These are phyloP conservation scores for Solanum pimpinellifolium DNA, from an alignment of 257 asterid species.

Conservation along the genomic window DNA sequence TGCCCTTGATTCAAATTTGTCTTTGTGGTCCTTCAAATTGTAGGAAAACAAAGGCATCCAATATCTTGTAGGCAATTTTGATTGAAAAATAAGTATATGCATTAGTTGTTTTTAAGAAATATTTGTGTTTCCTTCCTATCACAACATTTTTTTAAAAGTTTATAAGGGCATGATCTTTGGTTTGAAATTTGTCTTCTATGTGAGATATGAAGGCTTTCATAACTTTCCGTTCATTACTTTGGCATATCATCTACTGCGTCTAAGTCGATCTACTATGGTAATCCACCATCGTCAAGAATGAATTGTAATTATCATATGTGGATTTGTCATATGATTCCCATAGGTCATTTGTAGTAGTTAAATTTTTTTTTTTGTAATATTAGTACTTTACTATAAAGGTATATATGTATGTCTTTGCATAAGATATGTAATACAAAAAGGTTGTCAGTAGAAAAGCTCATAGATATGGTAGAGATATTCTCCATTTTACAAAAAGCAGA, in stretches of 20 bases:
- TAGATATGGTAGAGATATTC: too few relatives aligned
- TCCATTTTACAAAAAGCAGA: too few relatives aligned
- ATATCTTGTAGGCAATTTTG: not conserved
- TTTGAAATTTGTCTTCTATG: not conserved
- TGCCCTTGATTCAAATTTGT: not conserved
- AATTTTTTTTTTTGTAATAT: too few relatives aligned
- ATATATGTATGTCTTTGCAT: too few relatives aligned
- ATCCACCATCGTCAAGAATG: not conserved
- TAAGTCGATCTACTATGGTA: not conserved
- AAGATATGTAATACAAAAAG: too few relatives aligned
- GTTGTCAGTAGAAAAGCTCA: too few relatives aligned
- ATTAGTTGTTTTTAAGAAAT: not conserved
- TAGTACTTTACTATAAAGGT: too few relatives aligned
- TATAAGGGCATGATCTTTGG: not conserved
- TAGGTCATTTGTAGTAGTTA: too few relatives aligned
- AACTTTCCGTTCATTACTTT: not conserved
- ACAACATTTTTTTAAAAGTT: not conserved
- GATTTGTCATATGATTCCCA: too few relatives aligned
- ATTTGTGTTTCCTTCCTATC: too few relatives aligned
- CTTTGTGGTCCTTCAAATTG: not conserved
- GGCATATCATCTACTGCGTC: not conserved
- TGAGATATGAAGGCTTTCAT: not conserved
- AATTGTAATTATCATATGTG: too few relatives aligned
- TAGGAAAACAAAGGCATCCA: not conserved
- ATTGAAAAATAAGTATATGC: not conserved